A percentile compares a stretch with the other conserved stretches of the same genome.
These are phyloP conservation scores for Diaporthe capsici DNA, from an alignment of 2,329 filamentous ascomycete species.

Conservation along the genomic window DNA sequence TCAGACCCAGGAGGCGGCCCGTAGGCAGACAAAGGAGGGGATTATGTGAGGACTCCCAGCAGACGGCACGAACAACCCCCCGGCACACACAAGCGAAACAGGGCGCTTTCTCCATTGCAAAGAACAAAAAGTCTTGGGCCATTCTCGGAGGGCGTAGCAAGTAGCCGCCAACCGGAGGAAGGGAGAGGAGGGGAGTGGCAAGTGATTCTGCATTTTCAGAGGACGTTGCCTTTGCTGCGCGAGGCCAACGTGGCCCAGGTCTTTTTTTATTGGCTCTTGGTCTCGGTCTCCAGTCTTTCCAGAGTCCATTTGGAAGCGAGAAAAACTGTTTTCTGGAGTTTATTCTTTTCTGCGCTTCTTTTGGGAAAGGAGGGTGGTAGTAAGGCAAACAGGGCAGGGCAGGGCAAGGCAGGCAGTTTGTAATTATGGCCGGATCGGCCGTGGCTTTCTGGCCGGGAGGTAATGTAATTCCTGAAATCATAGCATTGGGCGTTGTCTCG, in stretches of 20 bases:
- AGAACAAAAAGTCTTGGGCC: not conserved
- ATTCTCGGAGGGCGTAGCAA: not conserved
- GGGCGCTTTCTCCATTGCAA: not conserved
- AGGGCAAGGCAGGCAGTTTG: slow-evolving; percentile 26
- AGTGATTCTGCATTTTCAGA: slow-evolving; percentile 30
- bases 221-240: slow-evolving; percentile 14
- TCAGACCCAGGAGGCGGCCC: not conserved
- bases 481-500: slow-evolving; percentile 27
- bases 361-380: slow-evolving; percentile 14
- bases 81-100: slow-evolving; percentile 21
- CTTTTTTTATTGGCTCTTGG: not conserved
- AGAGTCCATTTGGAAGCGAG: not conserved
- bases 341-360: not conserved
- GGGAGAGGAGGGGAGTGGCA: not conserved
- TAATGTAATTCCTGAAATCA: slow-evolving; percentile 26
- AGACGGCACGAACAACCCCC: not conserved
- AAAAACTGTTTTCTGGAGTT: not conserved
- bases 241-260: not conserved
- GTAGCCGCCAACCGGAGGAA: not conserved
- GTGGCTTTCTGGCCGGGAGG: slow-evolving; percentile 15
- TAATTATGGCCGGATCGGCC: slow-evolving; percentile 9
- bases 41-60: not conserved
- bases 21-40: not conserved
- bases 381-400: slow-evolving; percentile 1
- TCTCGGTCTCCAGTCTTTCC: slow-evolving; percentile 13